These are phyloP conservation scores for Globisporangium paddicum DNA, from an alignment of 352 stramenopile genomes.

Conservation along the genomic window DNA sequence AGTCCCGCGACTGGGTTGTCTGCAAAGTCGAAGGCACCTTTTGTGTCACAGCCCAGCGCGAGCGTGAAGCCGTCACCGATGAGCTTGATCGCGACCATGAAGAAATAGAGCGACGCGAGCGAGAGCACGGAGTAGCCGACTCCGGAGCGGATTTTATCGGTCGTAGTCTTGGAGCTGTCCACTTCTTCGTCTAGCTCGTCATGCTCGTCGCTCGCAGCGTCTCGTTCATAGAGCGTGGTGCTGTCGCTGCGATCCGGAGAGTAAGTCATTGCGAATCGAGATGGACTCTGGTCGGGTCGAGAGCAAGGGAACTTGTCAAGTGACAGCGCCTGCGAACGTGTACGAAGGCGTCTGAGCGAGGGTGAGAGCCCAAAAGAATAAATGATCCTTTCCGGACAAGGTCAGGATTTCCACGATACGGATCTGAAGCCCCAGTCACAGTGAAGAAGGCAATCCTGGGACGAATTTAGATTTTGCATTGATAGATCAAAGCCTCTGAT, in stretches of 20 bases:
- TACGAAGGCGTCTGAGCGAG: too few relatives aligned
- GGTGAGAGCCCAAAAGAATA: too few relatives aligned
- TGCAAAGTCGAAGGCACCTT: slow-evolving; percentile 66
- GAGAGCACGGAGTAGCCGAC: slow-evolving; percentile 21
- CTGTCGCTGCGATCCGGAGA: neutral
- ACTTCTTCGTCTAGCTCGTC: slow-evolving; percentile 8
- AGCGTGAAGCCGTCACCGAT: slow-evolving; percentile 75
- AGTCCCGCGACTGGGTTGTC: slow-evolving; percentile 72
- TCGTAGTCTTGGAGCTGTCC: slow-evolving; percentile 20
- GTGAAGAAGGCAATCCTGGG: too few relatives aligned
- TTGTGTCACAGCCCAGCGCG: slow-evolving; percentile 54
- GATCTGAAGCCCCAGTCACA: too few relatives aligned
- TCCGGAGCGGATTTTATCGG: slow-evolving; percentile 30
- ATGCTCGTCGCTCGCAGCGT: too few relatives aligned
- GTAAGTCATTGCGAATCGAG: neutral
- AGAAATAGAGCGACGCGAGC: slow-evolving; percentile 68
- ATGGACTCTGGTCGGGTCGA: neutral
- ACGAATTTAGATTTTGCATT: too few relatives aligned
- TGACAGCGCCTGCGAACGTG: too few relatives aligned
- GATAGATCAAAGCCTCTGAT: too few relatives aligned
- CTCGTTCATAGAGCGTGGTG: neutral
- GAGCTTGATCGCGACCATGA: slow-evolving; percentile 76
- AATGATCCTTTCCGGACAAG: too few relatives aligned
- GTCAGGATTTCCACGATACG: too few relatives aligned
- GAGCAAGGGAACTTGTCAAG: neutral